These are phyloP conservation scores for Aureobasidium sp. DNA, from an alignment of 2,329 filamentous ascomycete species.

Conservation along the genomic window DNA sequence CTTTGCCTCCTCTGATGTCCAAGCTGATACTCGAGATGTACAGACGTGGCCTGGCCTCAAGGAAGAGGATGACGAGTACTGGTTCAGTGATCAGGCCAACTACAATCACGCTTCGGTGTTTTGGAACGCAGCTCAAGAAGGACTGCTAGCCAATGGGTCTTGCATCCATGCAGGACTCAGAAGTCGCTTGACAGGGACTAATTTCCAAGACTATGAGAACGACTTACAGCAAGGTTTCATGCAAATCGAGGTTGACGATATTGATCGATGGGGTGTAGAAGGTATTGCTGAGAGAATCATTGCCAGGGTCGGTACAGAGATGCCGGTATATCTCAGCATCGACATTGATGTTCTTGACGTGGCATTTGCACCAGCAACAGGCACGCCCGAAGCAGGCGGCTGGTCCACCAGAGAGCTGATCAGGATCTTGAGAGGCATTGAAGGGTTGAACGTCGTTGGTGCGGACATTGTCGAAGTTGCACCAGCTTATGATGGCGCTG, in stretches of 20 bases:
- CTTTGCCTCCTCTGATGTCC: too few relatives aligned
- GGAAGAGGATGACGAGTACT: slow-evolving; percentile 68
- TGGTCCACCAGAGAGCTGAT: slow-evolving; percentile 89
- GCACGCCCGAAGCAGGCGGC: slow-evolving; percentile 81
- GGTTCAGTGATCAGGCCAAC: slow-evolving; percentile 63
- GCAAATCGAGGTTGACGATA: slow-evolving; percentile 72
- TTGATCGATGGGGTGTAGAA: slow-evolving; percentile 69
- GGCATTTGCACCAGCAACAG: slow-evolving; percentile 60
- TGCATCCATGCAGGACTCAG: slow-evolving; percentile 78
- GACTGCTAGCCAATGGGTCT: slow-evolving; percentile 64
- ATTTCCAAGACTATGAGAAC: slow-evolving; percentile 66
- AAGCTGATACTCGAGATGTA: background rate
- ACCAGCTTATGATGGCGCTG: slow-evolving; percentile 73
- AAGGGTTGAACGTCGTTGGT: slow-evolving; percentile 76
- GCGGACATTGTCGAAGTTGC: slow-evolving; percentile 87
- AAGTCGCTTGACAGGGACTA: slow-evolving; percentile 58
- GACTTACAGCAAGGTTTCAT: slow-evolving; percentile 66
- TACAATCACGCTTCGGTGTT: slow-evolving; percentile 91
- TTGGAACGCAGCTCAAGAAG: slow-evolving; percentile 76
- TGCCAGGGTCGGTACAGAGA: slow-evolving; percentile 45
- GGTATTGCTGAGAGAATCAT: slow-evolving; percentile 68
- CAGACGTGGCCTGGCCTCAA: slow-evolving; percentile 59
- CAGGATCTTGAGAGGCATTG: slow-evolving; percentile 71
- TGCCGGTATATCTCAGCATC: slow-evolving; percentile 75
- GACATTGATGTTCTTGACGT: slow-evolving; percentile 79